A percentile compares a stretch with the other conserved stretches of the same genome.
Conservation (phyloP, 2,329 filamentous ascomycete species). For the Cladophialophora psammophila region DNA sequence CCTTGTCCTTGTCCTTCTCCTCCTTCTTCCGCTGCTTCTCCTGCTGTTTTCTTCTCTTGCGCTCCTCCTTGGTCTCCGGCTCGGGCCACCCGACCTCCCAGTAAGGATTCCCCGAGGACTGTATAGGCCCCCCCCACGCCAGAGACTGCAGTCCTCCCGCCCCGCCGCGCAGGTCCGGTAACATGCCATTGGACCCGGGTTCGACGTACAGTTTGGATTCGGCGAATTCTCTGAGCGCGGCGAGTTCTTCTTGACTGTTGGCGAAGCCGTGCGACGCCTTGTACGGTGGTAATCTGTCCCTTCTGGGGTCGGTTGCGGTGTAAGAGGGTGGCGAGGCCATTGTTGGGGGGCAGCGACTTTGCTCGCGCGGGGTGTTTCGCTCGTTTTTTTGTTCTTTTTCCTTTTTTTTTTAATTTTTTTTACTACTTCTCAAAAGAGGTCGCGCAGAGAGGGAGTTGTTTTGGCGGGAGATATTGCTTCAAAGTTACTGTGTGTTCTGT, state of each 20-base stretch:
- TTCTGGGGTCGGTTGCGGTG: slow-evolving; percentile 11
- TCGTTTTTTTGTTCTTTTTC: background rate
- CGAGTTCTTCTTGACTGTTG: slow-evolving; percentile 29
- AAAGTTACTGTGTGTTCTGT: background rate
- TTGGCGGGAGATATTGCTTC: background rate
- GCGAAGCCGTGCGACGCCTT: slow-evolving; percentile 26
- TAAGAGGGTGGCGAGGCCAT: slow-evolving; percentile 24
- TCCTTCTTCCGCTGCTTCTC: slow-evolving; percentile 17
- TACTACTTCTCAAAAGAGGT: background rate
- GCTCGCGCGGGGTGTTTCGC: background rate
- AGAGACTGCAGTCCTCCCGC: slow-evolving; percentile 20
- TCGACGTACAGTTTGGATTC: slow-evolving; percentile 26
- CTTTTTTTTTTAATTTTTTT: background rate
- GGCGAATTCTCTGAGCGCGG: slow-evolving; percentile 28
- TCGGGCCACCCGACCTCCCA: slow-evolving; percentile 13
- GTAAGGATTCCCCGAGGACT: background rate
- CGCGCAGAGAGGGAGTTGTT: background rate
- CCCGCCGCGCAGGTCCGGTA: slow-evolving; percentile 17
- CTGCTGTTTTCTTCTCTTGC: slow-evolving; percentile 1
- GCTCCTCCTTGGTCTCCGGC: slow-evolving; percentile 15
- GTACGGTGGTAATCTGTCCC: slow-evolving; percentile 26
- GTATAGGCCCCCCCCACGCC: slow-evolving; percentile 22
- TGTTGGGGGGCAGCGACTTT: background rate
- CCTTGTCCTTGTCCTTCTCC: slow-evolving; percentile 24
- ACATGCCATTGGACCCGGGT: slow-evolving; percentile 23